Evolutionary conservation across 2,329 filamentous ascomycete genomes (phyloP).

Genomic region (Furcasterigmium furcatum): DNA sequence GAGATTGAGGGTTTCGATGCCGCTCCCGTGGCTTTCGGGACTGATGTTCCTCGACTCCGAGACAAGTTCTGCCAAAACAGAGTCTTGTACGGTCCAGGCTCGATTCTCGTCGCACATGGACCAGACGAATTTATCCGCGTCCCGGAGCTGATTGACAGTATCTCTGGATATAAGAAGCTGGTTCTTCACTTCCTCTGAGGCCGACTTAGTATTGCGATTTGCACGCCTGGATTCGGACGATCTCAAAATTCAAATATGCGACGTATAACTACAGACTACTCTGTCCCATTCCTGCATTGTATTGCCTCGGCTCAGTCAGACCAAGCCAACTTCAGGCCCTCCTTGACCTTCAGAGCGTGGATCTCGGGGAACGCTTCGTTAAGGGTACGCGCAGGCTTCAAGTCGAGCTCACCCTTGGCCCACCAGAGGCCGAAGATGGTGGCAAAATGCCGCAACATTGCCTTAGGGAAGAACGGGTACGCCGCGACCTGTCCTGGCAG

Average conservation of each 20-base stretch:
- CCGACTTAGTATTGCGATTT: too few relatives aligned
- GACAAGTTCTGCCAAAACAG: slow-evolving; percentile 23
- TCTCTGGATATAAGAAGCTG: slow-evolving; percentile 30
- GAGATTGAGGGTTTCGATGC: slow-evolving; percentile 32
- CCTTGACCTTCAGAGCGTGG: slow-evolving; percentile 18
- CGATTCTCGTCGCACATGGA: slow-evolving; percentile 33
- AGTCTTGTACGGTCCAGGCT: slow-evolving; percentile 34
- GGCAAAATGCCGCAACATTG: slow-evolving; percentile 15
- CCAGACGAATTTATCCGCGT: slow-evolving; percentile 30
- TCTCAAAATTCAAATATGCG: too few relatives aligned
- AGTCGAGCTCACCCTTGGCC: slow-evolving; percentile 13
- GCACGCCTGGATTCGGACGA: too few relatives aligned
- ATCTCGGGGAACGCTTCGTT: slow-evolving; percentile 20
- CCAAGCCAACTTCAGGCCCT: slow-evolving; percentile 16
- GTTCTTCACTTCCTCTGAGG: too few relatives aligned
- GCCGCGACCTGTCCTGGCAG: slow-evolving; percentile 18
- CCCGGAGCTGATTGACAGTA: slow-evolving; percentile 30
- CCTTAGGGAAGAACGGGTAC: slow-evolving; percentile 20
- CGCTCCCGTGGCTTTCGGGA: slow-evolving; percentile 32
- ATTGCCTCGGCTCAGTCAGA: too few relatives aligned
- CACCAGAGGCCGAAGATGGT: slow-evolving; percentile 18
- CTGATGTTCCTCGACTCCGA: slow-evolving; percentile 31
- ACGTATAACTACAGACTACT: too few relatives aligned
- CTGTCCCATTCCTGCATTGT: too few relatives aligned
- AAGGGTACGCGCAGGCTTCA: slow-evolving; percentile 2